A percentile compares a stretch with the other conserved stretches of the same genome.
phyloP scores from a whole-genome alignment of 2,329 filamentous ascomycete genomes.

The Escovopsis sp. region DNA sequence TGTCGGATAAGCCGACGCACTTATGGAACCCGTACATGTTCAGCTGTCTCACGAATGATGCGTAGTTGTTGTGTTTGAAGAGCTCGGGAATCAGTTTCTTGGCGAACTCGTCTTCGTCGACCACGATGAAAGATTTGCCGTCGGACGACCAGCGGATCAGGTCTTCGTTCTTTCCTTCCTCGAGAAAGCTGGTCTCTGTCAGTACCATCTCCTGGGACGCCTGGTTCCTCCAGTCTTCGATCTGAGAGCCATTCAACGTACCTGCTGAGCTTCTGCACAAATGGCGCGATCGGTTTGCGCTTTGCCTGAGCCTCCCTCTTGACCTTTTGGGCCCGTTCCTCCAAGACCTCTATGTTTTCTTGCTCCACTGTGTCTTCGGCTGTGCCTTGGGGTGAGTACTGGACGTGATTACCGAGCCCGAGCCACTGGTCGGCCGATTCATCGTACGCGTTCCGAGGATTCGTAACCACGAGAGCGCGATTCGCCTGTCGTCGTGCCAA shows the following conservation, averaged over 20 bases:
- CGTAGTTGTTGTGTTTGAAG: constrained; percentile 99
- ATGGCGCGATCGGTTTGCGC: constrained; percentile 89
- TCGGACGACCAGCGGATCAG: constrained; percentile 95
- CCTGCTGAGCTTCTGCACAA: constrained; percentile 97
- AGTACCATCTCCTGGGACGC: constrained; percentile 6
- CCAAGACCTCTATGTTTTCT: constrained; percentile 65
- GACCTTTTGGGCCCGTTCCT: constrained; percentile 63
- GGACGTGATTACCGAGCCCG: constrained; percentile 26
- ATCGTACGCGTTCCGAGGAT: constrained; percentile 23
- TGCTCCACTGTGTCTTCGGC: constrained; percentile 30
- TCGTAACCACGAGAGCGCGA: constrained; percentile 33
- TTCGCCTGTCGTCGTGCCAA: constrained; percentile 39
- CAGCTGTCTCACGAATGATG: constrained; percentile 85
- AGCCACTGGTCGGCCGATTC: constrained; percentile 25
- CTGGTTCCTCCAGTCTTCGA: too few relatives aligned
- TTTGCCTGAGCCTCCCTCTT: constrained; percentile 83
- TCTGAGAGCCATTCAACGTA: constrained; percentile 27
- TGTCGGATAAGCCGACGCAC: constrained; percentile 81
- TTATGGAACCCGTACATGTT: constrained; percentile 99
- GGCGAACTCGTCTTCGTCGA: constrained; percentile 97
- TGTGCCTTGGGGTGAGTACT: constrained; percentile 22
- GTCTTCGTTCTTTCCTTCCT: constrained; percentile 84
- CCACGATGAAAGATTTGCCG: constrained; percentile 88
- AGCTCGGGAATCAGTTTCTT: constrained; percentile 93
- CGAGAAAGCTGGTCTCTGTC: constrained; percentile 58